A percentile compares a stretch with the other conserved stretches of the same genome.
Conservation (phyloP, 225 moss, liverwort and hornwort species). For the Asterella californica region DNA sequence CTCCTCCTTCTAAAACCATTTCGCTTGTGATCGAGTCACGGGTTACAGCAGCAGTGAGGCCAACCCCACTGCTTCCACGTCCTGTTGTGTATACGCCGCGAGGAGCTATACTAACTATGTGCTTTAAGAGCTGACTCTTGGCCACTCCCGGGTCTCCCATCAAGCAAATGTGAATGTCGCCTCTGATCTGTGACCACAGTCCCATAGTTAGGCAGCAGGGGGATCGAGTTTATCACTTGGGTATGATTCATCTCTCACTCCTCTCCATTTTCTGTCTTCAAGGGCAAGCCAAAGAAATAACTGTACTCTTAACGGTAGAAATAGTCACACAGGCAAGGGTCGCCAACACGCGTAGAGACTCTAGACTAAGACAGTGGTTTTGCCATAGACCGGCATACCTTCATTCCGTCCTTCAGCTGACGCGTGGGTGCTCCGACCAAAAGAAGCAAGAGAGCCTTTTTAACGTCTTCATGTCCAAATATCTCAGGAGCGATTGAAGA, state of each 20-base stretch:
- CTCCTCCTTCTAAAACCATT: constrained; percentile 97
- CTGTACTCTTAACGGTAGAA: neutral
- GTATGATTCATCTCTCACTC: neutral
- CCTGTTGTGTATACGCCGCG: constrained; percentile 92
- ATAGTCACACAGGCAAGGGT: neutral
- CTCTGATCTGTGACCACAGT: constrained; percentile 61
- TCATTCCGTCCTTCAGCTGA: constrained; percentile 91
- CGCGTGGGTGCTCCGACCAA: constrained; percentile 91
- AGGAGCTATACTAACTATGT: constrained; percentile 87
- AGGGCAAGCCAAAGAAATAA: neutral
- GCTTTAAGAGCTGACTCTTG: constrained; percentile 93
- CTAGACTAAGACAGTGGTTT: neutral
- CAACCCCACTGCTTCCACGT: constrained; percentile 93
- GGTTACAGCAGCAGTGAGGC: constrained; percentile 90
- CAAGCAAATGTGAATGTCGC: constrained; percentile 87
- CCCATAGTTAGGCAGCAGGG: neutral
- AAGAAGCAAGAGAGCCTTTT: constrained; percentile 88
- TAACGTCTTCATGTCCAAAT: constrained; percentile 96
- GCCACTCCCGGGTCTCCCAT: constrained; percentile 99
- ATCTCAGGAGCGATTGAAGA: constrained; percentile 97
- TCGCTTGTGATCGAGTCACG: constrained; percentile 85
- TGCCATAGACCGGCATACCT: constrained; percentile 36
- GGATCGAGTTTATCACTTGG: neutral
- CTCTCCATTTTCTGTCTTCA: neutral
- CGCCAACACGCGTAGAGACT: neutral